These are phyloP conservation scores for Puccinia hordei DNA, from an alignment of 1,284 basidiomycete species.

Conservation along the genomic window DNA sequence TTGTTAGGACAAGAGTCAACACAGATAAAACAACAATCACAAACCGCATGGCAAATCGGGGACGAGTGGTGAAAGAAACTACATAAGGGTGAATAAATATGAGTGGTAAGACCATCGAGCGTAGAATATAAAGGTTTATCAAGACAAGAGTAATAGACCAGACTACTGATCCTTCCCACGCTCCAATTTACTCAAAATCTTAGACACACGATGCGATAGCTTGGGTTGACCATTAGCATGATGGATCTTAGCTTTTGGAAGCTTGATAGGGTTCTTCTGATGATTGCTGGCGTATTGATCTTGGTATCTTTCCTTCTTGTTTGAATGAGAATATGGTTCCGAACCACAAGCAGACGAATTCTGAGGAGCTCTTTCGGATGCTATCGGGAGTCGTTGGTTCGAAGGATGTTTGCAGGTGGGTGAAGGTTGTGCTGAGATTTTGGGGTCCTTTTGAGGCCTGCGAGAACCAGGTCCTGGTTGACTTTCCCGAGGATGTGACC, in stretches of 20 bases:
- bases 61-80: too few relatives aligned
- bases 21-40: too few relatives aligned
- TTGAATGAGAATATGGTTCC: not conserved
- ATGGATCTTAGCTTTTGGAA: not conserved
- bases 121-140: not conserved
- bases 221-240: slow-evolving; percentile 49
- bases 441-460: not conserved
- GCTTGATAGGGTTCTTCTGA: not conserved
- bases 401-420: not conserved
- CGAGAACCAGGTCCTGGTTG: not conserved
- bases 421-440: not conserved
- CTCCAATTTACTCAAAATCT: slow-evolving; percentile 31
- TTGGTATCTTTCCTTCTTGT: not conserved
- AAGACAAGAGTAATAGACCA: not conserved
- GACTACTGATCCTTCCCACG: not conserved
- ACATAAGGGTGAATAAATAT: too few relatives aligned
- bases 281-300: not conserved
- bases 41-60: too few relatives aligned
- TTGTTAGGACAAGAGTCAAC: too few relatives aligned
- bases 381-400: not conserved
- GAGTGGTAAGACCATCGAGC: not conserved
- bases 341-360: not conserved
- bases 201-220: slow-evolving; percentile 8
- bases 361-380: not conserved
- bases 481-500: not conserved